Evolutionary conservation across 306 rosid genomes (phyloP), one percentile per base, ranked within the genome.

Genomic region (Cucurbita maxima): DNA sequence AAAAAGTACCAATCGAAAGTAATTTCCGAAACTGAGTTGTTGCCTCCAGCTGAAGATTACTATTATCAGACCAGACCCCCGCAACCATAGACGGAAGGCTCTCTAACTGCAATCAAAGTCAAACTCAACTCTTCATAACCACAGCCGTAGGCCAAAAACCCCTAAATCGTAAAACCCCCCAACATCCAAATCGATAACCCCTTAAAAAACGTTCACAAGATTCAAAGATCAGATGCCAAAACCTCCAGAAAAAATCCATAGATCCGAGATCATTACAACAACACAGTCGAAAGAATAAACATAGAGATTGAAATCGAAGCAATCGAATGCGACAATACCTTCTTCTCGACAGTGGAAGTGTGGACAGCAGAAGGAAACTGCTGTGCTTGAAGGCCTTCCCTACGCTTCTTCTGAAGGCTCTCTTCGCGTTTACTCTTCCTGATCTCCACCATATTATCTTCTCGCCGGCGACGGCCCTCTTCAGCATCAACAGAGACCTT

Each of bases 361-460:
- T 79, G 90, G 34, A 82, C 60, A 56, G 86, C 41, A 70, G 82
- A 44, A 34, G 84, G 71, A 79, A 88, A 82, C 22, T 77, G 93
- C 76, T 86, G 89, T 12, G 87, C 79, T 78, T 84, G 94, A 19
- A 88, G 89, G 19, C 94, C 90, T 79, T 86, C 90, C 54, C 90
- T 90, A 19, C 94, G 88, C 83, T 88, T 88, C 86, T 88, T 88
- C 81, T 51, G 86, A 60, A 88, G 82, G 73, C 90, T 88, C 78
- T 88, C 94, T 79, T 88, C 94, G 12, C 94, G 90, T 76, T 86
- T 88, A 70, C 81, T 88, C 83, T 88, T 88, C 5, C 94, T 87
- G 89, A 88, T 88, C 94, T 88, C 94, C 3, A 88, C 94, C 90
- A 88, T 81, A 43, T 88, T 86, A 76, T 88, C 94, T 76, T 88